phyloP scores from a whole-genome alignment of 2,329 filamentous ascomycete genomes.

The Pochonia chlamydosporia region DNA sequence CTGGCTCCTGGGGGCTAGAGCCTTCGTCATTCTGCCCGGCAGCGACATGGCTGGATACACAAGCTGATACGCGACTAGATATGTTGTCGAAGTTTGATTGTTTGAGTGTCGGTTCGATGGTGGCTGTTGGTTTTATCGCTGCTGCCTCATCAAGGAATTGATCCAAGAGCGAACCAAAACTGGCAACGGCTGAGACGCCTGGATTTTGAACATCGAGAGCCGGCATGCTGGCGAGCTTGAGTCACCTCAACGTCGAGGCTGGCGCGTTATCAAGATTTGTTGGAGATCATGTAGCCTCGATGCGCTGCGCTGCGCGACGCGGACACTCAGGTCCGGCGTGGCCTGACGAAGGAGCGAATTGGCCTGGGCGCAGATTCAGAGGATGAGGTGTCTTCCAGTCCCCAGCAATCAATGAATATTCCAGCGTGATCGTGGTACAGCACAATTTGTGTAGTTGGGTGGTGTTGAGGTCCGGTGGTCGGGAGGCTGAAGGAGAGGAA shows the following conservation, averaged over 20 bases:
- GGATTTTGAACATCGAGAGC: slow-evolving; percentile 38
- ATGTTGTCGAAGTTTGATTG: slow-evolving; percentile 58
- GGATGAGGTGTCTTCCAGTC: not conserved
- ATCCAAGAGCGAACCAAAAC: slow-evolving; percentile 48
- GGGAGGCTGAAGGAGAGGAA: not conserved
- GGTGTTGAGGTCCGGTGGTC: too few relatives aligned
- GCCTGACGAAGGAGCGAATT: not conserved
- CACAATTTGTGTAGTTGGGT: too few relatives aligned
- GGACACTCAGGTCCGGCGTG: not conserved
- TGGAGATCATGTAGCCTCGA: not conserved
- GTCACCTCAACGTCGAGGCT: not conserved
- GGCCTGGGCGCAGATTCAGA: not conserved
- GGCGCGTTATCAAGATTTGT: too few relatives aligned
- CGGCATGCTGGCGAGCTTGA: slow-evolving; percentile 39
- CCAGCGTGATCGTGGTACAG: too few relatives aligned
- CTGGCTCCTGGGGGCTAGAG: slow-evolving; percentile 32
- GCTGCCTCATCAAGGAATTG: slow-evolving; percentile 55
- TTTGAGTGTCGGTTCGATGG: slow-evolving; percentile 69
- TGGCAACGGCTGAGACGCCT: slow-evolving; percentile 46
- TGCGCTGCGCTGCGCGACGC: not conserved
- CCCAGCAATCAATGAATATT: not conserved
- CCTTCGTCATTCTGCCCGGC: slow-evolving; percentile 19
- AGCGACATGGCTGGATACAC: slow-evolving; percentile 21
- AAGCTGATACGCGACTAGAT: slow-evolving; percentile 36
- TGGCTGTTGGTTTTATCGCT: slow-evolving; percentile 48